Base-by-base conservation (phyloP, 108 stramenopile genomes). In the Cyclostephanos tholiformis region DNA sequence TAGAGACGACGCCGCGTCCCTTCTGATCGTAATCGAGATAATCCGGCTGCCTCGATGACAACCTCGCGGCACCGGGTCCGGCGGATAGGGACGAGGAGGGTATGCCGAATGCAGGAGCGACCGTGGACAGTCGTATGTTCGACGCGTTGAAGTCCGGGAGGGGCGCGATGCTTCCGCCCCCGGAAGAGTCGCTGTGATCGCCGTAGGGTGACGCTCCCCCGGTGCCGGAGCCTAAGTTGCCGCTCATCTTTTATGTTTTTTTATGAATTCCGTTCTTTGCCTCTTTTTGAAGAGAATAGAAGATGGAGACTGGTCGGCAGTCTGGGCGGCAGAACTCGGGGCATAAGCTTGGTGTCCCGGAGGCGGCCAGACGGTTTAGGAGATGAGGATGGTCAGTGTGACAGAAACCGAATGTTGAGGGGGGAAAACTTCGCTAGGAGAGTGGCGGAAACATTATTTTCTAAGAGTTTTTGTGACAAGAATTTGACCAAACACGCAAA, bases 11-110 rank as follows among this genome's bases (percentile, higher is more conserved):
- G 9, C 93, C 93, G 10, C 93, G 83, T 58, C 90, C 93, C 68
- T 91, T 89, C 65, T 83, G 86, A 63, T 94, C 90, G 57, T 91
- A 94, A 51, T 94, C 93, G 61, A 94, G 71, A 72, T 94, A 94
- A 64, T 94, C 93, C 20, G 93, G 93, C 55, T 85, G 82, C 65
- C 71, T 73, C 71, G 65, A 39, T 50, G 65, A 19, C 3, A 27
- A 65, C n/a, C n/a, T n/a, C n/a, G n/a, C 41, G 41, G 0, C 12
- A 5, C 59, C 32, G 63, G 69, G 22, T 2, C 48, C 35, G 60
- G 27, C 25, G n/a, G 68, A 27, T 8, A 61, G 59, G 60, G 71
- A 56, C 20, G 71, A 72, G 61, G 77, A 65, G 39, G 77, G 63
- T 13, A 93, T 82, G 32, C 90, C 93, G 52, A 89, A 83, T 10